A percentile compares a stretch with the other conserved stretches of the same genome.
These are phyloP conservation scores for Trapa incisa DNA, from an alignment of 345 rosid species.

Conservation along the genomic window DNA sequence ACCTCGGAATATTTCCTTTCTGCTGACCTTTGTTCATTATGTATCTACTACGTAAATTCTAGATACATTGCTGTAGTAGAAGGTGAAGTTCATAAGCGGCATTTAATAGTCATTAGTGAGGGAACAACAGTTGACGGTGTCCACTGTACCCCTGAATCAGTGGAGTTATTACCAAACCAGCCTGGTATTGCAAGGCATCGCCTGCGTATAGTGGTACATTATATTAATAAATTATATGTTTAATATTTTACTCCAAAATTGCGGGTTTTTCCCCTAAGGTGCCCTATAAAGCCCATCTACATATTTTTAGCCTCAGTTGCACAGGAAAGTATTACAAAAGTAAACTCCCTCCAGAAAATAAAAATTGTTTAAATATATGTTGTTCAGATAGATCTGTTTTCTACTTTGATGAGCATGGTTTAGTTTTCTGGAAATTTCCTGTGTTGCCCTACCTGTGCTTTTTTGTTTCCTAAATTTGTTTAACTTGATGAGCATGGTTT, in stretches of 20 bases:
- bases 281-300: not conserved
- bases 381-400: not conserved
- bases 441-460: not conserved
- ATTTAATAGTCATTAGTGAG: conserved; percentile 55
- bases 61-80: conserved; percentile 78
- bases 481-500: not conserved
- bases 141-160: conserved; percentile 76
- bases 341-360: not conserved
- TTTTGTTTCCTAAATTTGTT: not conserved
- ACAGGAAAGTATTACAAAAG: not conserved
- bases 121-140: conserved; percentile 68
- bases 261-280: not conserved
- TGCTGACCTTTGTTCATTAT: not conserved
- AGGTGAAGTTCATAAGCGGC: conserved; percentile 52
- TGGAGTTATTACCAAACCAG: conserved; percentile 73
- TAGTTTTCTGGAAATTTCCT: not conserved
- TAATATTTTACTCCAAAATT: not conserved
- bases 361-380: not conserved
- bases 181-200: conserved; percentile 57
- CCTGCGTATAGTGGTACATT: conserved; percentile 71
- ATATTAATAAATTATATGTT: not conserved
- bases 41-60: conserved; percentile 9
- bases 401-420: not conserved
- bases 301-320: not conserved
- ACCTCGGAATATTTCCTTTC: not conserved